Base-by-base conservation (phyloP, 2,329 filamentous ascomycete genomes). In the Penicillium sp. region DNA sequence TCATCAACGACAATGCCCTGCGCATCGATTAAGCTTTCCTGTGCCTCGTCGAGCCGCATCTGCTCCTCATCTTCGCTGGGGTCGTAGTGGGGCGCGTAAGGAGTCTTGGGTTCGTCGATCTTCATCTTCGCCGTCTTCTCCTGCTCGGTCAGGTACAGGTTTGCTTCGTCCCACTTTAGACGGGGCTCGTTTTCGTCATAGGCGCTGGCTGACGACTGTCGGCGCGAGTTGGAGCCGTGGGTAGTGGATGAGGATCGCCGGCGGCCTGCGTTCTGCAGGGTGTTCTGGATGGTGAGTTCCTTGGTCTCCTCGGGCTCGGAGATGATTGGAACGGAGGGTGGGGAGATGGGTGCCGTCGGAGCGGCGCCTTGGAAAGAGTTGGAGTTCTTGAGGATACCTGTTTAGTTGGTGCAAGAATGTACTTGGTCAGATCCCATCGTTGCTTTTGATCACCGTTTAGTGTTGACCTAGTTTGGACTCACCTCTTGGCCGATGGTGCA, bases 131-230 rank as follows among this genome's bases (percentile, higher is more conserved):
- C 89, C 59, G 88, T 91, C 77, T 90, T 93, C 77, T 97, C 91
- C 77, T 97, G 93, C 79, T 99, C 94, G 8, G 94, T 94, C 53
- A 99, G 84, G 78, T 97, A 99, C 33, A 99, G 84, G 73, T 99
- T 99, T 46, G 91, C 94, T 80, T 99, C 94, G 75, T 99, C 94
- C 94, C 94, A 99, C 79, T 97, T 96, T 66, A 99, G 82, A 62
- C 92, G 88, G 62, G 90, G 89, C 58, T 84, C 87, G 57, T 81
- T 82, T 49, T 86, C 83, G 50, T 86, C 83, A 19, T 80, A 74
- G 42, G 83, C 80, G 59, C 78, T 73, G 53, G 75, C 77, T 60
- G 76, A 76, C 0, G 89, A 93, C 64, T 88, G 88, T 50, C 91
- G 88, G 55, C 91, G 89, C n/a, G 87, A 89, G 4, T 71, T 62